Evolutionary conservation across 371 early-diverging fungal genomes (phyloP), one percentile per base, ranked within the genome.

Genomic region (Rhizomucor miehei): DNA sequence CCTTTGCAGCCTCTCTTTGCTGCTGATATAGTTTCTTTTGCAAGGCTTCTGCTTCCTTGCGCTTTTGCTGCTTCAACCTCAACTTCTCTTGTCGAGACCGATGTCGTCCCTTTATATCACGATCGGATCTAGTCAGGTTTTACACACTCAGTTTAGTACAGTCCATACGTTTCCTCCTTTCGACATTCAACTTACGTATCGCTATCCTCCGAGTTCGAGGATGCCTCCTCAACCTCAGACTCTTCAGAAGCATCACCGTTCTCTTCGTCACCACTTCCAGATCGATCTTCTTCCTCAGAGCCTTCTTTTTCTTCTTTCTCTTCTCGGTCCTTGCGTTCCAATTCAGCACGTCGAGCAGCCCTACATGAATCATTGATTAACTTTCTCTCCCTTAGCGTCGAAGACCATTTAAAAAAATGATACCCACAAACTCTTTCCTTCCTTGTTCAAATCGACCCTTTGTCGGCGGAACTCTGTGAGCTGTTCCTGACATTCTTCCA

Each of bases 401-500:
- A n/a, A n/a, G n/a, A n/a, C n/a, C n/a, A n/a, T n/a, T n/a, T n/a
- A n/a, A 38, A 25, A 19, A n/a, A 51, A 3, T 6, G 11, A 1
- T 44, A 66, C 73, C 60, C 63, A 69, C 57, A 79, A 25, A 43
- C 57, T 66, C 51, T 81, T 84, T 39, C 69, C 61, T 49, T 89
- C 88, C 60, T 81, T 84, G 62, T 84, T 86, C 34, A 87, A 48
- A 38, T 89, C 89, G 3, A 84, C 59, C 40, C 81, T 79, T 62
- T 89, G 87, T 51, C 81, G 74, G 51, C 85, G 71, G 20, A 89
- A 71, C 35, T 77, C 84, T 1, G 81, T 79, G 48, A 83, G 60
- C n/a, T 79, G 72, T 34, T 88, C 85, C 37, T 84, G 79, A 47
- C 88, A 87, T 51, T 82, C 63, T 77, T 86, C 89, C 72, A 90